Evolutionary conservation across 73 alveolate species (phyloP).

Genomic region (Breviolum minutum): DNA sequence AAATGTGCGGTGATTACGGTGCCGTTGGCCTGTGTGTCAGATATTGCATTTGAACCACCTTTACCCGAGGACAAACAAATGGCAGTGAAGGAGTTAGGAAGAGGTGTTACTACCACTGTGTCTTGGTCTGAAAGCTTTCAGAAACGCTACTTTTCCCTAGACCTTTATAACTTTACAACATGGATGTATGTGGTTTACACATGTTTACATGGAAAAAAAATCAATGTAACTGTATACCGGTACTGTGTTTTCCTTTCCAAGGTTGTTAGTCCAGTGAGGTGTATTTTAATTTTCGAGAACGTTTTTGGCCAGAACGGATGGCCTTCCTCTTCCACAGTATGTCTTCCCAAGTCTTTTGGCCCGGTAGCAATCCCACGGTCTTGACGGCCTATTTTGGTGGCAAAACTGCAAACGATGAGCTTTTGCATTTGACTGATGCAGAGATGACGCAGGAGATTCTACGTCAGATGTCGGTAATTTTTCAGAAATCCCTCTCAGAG

Average conservation of each 20-base stretch:
- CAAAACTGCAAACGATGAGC: conserved; percentile 36
- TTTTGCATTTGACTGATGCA: conserved; percentile 2
- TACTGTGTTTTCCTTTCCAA: not conserved
- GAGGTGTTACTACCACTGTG: conserved; percentile 70
- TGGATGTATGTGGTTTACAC: too few species aligned
- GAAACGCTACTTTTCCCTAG: not conserved
- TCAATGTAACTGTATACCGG: not conserved
- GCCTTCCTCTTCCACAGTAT: conserved; percentile 62
- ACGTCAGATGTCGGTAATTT: conserved; percentile 66
- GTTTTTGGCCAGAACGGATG: conserved; percentile 80
- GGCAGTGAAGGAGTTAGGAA: conserved; percentile 54
- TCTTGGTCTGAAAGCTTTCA: not conserved
- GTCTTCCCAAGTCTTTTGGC: conserved; percentile 86
- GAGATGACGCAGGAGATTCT: conserved; percentile 26
- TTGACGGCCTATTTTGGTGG: conserved; percentile 90
- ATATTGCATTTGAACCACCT: conserved; percentile 2
- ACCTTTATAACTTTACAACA: not conserved
- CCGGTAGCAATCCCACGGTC: conserved; percentile 41
- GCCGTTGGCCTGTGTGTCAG: conserved; percentile 64
- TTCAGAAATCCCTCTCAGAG: not conserved
- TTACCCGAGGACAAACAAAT: conserved; percentile 35
- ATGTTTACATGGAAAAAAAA: too few species aligned
- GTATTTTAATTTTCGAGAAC: not conserved
- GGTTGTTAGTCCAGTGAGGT: not conserved
- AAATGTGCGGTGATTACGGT: conserved; percentile 49